These are phyloP conservation scores for Cercospora sesami DNA, from an alignment of 2,329 filamentous ascomycete species.

Conservation along the genomic window DNA sequence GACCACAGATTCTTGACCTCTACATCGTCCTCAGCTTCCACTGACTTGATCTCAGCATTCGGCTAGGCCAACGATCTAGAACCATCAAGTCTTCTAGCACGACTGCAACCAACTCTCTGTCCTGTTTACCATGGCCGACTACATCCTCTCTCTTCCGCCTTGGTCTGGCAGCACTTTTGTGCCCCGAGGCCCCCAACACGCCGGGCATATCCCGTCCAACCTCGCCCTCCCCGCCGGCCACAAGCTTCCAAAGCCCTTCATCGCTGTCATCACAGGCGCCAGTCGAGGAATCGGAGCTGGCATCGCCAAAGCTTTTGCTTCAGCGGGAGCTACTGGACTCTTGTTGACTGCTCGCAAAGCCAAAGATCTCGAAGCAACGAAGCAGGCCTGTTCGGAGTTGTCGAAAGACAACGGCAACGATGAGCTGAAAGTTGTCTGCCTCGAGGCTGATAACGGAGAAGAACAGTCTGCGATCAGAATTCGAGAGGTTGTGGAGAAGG, in stretches of 20 bases:
- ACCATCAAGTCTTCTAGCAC: neutral
- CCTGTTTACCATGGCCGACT: neutral
- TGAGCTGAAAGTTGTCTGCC: neutral
- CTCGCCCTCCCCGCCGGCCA: neutral
- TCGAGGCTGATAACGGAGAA: neutral
- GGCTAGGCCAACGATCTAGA: neutral
- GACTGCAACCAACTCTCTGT: neutral
- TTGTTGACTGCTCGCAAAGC: slow-evolving; percentile 34
- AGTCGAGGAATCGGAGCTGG: slow-evolving; percentile 37
- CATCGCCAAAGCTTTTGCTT: slow-evolving; percentile 37
- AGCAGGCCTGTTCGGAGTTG: slow-evolving; percentile 20
- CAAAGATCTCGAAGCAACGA: slow-evolving; percentile 28
- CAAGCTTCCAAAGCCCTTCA: slow-evolving; percentile 24
- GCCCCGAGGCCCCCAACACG: neutral
- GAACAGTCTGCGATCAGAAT: slow-evolving; percentile 4
- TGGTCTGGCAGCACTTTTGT: slow-evolving; percentile 13
- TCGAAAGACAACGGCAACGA: neutral
- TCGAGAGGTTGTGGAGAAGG: neutral
- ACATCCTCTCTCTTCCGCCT: neutral
- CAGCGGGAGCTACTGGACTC: slow-evolving; percentile 34
- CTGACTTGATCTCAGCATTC: neutral
- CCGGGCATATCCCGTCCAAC: slow-evolving; percentile 10
- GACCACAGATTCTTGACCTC: neutral
- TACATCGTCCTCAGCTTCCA: neutral
- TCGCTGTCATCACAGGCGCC: slow-evolving; percentile 40